Conservation (phyloP, 2,329 filamentous ascomycete species). For the Epichloe elymi region DNA sequence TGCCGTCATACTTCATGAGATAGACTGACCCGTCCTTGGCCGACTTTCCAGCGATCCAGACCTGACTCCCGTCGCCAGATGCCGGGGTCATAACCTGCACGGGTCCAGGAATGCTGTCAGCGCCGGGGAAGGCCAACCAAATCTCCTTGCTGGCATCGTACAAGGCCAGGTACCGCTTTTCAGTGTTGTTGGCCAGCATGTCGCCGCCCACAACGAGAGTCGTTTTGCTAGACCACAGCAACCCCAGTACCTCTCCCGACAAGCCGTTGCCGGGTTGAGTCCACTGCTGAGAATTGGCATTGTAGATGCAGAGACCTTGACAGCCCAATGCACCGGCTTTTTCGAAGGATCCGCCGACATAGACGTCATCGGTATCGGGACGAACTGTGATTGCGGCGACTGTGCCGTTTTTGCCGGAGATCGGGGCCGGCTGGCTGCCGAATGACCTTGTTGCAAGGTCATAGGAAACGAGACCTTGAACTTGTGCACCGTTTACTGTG, state of each 20-base stretch:
- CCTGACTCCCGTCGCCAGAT: constrained; percentile 54
- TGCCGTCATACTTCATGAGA: constrained; percentile 70
- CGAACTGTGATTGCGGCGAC: constrained; percentile 67
- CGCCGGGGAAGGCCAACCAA: constrained; percentile 53
- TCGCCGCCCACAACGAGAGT: constrained; percentile 68
- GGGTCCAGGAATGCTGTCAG: constrained; percentile 60
- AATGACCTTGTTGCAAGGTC: constrained; percentile 56
- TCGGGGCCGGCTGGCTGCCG: constrained; percentile 57
- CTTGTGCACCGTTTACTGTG: constrained; percentile 42
- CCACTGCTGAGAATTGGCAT: constrained; percentile 61
- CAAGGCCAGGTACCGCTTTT: constrained; percentile 50
- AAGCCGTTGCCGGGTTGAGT: constrained; percentile 62
- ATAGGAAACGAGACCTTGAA: constrained; percentile 70
- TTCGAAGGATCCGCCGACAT: constrained; percentile 75
- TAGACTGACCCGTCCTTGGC: constrained; percentile 53
- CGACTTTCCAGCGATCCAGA: constrained; percentile 71
- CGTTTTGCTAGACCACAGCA: constrained; percentile 65
- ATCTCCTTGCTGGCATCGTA: constrained; percentile 55
- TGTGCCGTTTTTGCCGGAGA: constrained; percentile 55
- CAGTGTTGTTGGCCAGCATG: constrained; percentile 52
- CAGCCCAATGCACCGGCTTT: constrained; percentile 74
- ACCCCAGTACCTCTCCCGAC: constrained; percentile 52
- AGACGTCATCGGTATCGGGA: constrained; percentile 60
- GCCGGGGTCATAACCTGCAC: constrained; percentile 65
- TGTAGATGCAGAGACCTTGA: constrained; percentile 68